A percentile compares a stretch with the other conserved stretches of the same genome.
Conservation (phyloP, 371 early-diverging fungal genomes). For the Rhizomucor pusillus region DNA sequence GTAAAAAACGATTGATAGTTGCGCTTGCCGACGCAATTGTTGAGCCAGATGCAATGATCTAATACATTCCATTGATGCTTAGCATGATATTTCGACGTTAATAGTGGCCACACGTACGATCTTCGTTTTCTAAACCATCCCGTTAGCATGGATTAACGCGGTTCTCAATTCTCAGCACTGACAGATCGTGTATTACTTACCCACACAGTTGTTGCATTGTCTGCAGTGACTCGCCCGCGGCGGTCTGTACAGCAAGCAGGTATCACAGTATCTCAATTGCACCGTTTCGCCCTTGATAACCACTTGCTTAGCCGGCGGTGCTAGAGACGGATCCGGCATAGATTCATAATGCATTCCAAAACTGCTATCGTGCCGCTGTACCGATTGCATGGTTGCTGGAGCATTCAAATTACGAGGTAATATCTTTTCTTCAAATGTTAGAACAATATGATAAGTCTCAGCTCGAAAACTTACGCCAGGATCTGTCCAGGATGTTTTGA, state of each 20-base stretch:
- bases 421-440: constrained; percentile 31
- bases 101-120: too few species aligned
- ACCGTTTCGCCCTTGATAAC: constrained; percentile 60
- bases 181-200: constrained; percentile 24
- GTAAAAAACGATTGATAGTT: constrained; percentile 87
- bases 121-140: constrained; percentile 79
- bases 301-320: constrained; percentile 58
- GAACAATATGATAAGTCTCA: neutral
- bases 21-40: constrained; percentile 89
- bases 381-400: constrained; percentile 27
- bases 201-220: constrained; percentile 90
- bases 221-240: constrained; percentile 88
- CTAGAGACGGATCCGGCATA: neutral
- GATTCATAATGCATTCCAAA: constrained; percentile 35
- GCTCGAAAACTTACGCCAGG: constrained; percentile 65
- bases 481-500: constrained; percentile 86
- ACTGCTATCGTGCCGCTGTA: constrained; percentile 19
- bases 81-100: too few species aligned
- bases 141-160: too few species aligned
- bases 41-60: constrained; percentile 95
- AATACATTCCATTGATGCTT: too few species aligned
- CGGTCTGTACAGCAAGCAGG: constrained; percentile 86
- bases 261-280: constrained; percentile 85
- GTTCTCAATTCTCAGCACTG: neutral
- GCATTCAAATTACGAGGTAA: constrained; percentile 75